Evolutionary conservation across 2,329 filamentous ascomycete genomes (phyloP).

Genomic region (Sordariomycetes sp.): DNA sequence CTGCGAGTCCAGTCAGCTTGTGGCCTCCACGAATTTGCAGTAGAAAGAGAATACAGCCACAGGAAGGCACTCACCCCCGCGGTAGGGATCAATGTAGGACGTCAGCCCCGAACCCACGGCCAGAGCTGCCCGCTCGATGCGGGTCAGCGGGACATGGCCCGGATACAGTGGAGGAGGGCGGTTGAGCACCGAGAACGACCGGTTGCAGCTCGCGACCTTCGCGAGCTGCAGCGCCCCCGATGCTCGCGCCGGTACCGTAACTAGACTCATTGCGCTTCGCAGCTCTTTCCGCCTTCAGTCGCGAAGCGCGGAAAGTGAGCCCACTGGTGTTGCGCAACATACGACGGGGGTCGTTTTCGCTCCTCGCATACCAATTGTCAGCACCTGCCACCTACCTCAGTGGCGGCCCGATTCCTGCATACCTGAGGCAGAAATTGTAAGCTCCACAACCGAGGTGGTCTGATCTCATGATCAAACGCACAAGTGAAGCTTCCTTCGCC

Average conservation of each 20-base stretch:
- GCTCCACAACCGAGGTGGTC: slow-evolving; percentile 3
- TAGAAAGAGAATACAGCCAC: background rate
- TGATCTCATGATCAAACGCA: background rate
- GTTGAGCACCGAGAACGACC: slow-evolving; percentile 67
- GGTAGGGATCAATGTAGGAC: slow-evolving; percentile 60
- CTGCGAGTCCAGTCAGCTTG: slow-evolving; percentile 25
- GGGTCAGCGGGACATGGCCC: slow-evolving; percentile 80
- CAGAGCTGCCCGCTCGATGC: slow-evolving; percentile 61
- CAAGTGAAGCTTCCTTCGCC: background rate
- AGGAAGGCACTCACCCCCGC: slow-evolving; percentile 46
- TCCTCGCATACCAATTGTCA: background rate
- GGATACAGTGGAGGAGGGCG: slow-evolving; percentile 80
- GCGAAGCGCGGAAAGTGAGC: background rate
- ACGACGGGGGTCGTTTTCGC: background rate
- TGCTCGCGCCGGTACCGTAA: background rate
- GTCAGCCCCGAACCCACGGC: slow-evolving; percentile 50
- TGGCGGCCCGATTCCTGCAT: background rate
- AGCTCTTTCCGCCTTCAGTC: background rate
- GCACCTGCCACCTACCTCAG: background rate
- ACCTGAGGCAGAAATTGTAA: slow-evolving; percentile 3
- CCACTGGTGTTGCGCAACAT: background rate
- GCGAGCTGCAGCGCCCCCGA: background rate
- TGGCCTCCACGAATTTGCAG: background rate
- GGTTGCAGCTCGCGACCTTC: background rate
- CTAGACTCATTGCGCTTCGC: background rate